A percentile compares a stretch with the other conserved stretches of the same genome.
These are phyloP conservation scores for Candida caryicola DNA, from an alignment of 805 yeast genomes.

Conservation along the genomic window DNA sequence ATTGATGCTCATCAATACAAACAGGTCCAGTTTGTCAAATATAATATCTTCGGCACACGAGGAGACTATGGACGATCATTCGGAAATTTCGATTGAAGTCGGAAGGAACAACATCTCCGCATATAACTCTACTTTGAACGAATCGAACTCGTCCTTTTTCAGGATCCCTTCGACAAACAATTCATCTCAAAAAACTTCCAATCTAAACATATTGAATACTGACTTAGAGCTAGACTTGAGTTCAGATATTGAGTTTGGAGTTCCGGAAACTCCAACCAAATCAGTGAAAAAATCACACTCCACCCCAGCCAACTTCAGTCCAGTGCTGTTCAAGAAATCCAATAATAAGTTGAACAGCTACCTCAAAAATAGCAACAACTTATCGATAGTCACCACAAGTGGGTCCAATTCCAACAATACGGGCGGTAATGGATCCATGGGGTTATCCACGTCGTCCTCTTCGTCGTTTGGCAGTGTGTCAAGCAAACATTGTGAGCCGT, in stretches of 20 bases:
- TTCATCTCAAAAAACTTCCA: slow-evolving; percentile 11
- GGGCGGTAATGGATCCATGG: neutral
- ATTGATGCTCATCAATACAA: slow-evolving; percentile 30
- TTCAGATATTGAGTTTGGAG: slow-evolving; percentile 17
- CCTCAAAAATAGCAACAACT: slow-evolving; percentile 6
- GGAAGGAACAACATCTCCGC: slow-evolving; percentile 30
- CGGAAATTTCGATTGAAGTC: slow-evolving; percentile 38
- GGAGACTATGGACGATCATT: slow-evolving; percentile 14
- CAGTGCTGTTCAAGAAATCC: slow-evolving; percentile 14
- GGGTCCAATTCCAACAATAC: neutral
- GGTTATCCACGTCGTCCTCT: neutral
- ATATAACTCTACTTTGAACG: slow-evolving; percentile 25
- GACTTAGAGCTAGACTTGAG: slow-evolving; percentile 20
- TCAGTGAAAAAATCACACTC: slow-evolving; percentile 27
- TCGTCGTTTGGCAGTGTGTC: neutral
- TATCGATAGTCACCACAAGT: slow-evolving; percentile 4
- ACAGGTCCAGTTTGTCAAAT: slow-evolving; percentile 16
- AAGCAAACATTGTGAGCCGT: slow-evolving; percentile 16
- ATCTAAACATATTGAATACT: slow-evolving; percentile 9
- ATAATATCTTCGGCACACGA: slow-evolving; percentile 19
- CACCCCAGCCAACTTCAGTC: slow-evolving; percentile 28
- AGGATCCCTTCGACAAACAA: slow-evolving; percentile 20
- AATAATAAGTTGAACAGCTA: slow-evolving; percentile 5
- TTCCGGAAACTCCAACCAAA: slow-evolving; percentile 42
- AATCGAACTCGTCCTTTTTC: slow-evolving; percentile 34